phyloP scores from a whole-genome alignment of 768 basidiomycete genomes.

The Serpula lacrymans region DNA sequence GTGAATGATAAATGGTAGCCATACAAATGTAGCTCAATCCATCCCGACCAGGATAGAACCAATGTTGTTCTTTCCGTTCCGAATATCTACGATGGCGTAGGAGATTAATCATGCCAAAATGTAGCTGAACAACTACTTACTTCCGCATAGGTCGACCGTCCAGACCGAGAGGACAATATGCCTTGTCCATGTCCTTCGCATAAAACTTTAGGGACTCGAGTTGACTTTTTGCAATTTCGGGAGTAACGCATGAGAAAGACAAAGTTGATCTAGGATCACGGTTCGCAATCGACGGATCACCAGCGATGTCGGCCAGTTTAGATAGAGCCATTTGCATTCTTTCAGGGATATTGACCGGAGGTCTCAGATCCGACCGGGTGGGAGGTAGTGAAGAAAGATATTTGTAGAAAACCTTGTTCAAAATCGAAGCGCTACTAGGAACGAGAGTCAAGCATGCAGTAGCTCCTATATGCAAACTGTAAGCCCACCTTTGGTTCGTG shows the following conservation, averaged over 20 bases:
- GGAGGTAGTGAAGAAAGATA: constrained; percentile 58
- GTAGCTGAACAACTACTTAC: constrained; percentile 34
- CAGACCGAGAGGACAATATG: constrained; percentile 54
- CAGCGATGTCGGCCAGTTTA: constrained; percentile 49
- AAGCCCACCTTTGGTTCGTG: neutral
- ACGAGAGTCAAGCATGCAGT: constrained; percentile 52
- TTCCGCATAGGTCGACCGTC: constrained; percentile 61
- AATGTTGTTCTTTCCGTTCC: constrained; percentile 53
- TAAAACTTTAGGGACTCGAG: constrained; percentile 46
- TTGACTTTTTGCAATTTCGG: constrained; percentile 51
- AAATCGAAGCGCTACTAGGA: constrained; percentile 54
- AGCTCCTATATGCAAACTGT: constrained; percentile 38
- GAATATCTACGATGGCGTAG: constrained; percentile 45
- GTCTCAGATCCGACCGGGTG: constrained; percentile 44
- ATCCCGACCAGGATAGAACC: constrained; percentile 58
- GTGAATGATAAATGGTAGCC: constrained; percentile 13
- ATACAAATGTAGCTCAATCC: constrained; percentile 55
- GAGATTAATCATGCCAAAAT: neutral
- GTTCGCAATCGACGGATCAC: constrained; percentile 40
- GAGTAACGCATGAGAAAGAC: constrained; percentile 63
- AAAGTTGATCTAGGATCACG: constrained; percentile 59
- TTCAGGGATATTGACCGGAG: constrained; percentile 36
- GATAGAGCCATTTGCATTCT: constrained; percentile 55
- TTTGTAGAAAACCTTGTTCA: constrained; percentile 59
- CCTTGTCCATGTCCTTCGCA: constrained; percentile 37